These are phyloP conservation scores for Aspergillus heteromorphus DNA, from an alignment of 495 filamentous ascomycete genomes.

Conservation along the genomic window DNA sequence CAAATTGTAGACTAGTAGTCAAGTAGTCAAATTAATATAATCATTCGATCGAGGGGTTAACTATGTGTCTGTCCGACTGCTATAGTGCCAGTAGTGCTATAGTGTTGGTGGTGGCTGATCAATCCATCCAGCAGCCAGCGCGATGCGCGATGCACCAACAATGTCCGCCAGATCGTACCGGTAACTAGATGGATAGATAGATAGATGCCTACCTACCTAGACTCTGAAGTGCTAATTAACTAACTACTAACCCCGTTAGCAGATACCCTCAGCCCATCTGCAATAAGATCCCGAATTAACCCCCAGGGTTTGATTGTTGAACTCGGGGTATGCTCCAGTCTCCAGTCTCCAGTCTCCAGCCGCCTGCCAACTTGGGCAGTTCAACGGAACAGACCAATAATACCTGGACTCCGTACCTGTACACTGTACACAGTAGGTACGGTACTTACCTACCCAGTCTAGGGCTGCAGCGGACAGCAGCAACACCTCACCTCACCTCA, in stretches of 20 bases:
- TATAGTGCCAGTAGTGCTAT: not conserved
- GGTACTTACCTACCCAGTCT: not conserved
- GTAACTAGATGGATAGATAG: not conserved
- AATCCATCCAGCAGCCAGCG: not conserved
- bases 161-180: not conserved
- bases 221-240: no score
- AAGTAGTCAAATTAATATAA: no score
- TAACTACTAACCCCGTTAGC: no score
- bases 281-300: not conserved
- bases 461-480: not conserved
- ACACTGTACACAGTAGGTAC: not conserved
- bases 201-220: no score
- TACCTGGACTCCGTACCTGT: no score
- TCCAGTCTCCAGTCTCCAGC: no score
- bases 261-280: not conserved
- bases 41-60: not conserved
- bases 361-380: not conserved
- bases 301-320: not conserved
- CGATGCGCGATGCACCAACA: not conserved
- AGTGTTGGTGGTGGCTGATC: not conserved
- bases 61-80: no score
- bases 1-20: no score
- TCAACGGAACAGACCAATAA: not conserved
- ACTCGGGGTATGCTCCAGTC: no score
- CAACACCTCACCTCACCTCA: not conserved